Conservation (phyloP, 2,329 filamentous ascomycete species). For the Ceratocystis lukuohia region DNA sequence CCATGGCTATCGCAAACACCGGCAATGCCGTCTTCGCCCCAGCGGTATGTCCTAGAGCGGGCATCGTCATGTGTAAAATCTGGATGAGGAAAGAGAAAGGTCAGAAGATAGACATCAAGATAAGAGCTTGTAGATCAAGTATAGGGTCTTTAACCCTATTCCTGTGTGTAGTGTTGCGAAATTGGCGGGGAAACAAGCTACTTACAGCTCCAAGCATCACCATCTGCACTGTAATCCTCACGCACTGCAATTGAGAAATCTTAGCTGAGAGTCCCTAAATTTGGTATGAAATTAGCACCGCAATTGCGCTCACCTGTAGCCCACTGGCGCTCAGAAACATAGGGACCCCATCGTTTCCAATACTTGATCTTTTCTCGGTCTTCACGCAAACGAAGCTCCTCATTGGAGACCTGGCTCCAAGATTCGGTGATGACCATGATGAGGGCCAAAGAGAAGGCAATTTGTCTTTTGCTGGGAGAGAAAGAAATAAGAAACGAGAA, state of each 20-base stretch:
- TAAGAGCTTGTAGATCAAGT: not conserved
- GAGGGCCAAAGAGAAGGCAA: conserved; percentile 16
- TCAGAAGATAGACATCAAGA: not conserved
- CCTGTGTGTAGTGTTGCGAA: not conserved
- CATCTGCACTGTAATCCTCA: conserved; percentile 81
- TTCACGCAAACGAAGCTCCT: conserved; percentile 80
- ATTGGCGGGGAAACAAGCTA: conserved; percentile 23
- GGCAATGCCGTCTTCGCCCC: conserved; percentile 95
- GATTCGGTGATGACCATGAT: conserved; percentile 81
- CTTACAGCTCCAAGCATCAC: conserved; percentile 92
- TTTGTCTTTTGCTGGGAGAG: not conserved
- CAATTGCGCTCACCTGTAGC: conserved; percentile 54
- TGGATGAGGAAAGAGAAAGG: conserved; percentile 26
- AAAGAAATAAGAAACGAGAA: not conserved
- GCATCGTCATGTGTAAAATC: conserved; percentile 93
- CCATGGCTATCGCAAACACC: conserved; percentile 87
- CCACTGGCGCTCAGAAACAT: conserved; percentile 90
- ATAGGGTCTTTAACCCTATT: conserved; percentile 23
- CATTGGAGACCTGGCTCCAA: conserved; percentile 74
- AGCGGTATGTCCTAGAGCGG: conserved; percentile 75
- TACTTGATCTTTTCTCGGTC: conserved; percentile 75
- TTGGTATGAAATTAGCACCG: not conserved
- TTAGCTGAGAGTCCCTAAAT: conserved; percentile 21
- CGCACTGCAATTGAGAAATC: conserved; percentile 43
- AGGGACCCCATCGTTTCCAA: conserved; percentile 98